Percentiles rank a stretch among this genome's conserved stretches.
phyloP scores from a whole-genome alignment of 495 filamentous ascomycete species.

The Neurospora cerealis region DNA sequence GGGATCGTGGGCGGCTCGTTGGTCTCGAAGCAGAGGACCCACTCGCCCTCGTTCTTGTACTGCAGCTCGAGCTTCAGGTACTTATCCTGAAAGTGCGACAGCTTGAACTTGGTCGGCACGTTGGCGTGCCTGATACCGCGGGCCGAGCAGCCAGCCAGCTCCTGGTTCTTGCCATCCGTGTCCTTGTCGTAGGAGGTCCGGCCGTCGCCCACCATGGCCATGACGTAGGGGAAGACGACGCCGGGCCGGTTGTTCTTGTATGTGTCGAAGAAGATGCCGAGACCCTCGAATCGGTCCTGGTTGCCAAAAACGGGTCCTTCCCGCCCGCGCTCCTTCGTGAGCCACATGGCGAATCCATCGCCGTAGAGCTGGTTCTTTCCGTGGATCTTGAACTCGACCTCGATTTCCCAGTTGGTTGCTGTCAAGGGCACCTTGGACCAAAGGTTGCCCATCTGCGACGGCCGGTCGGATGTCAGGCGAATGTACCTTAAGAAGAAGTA shows the following conservation, averaged over 20 bases:
- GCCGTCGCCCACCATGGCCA: slow-evolving; percentile 96
- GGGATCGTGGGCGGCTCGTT: slow-evolving; percentile 68
- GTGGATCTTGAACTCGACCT: slow-evolving; percentile 86
- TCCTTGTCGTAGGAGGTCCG: slow-evolving; percentile 82
- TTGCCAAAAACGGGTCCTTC: slow-evolving; percentile 81
- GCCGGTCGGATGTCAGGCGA: slow-evolving; percentile 80
- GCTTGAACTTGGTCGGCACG: slow-evolving; percentile 70
- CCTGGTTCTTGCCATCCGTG: slow-evolving; percentile 88
- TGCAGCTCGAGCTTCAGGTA: slow-evolving; percentile 82
- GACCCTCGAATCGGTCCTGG: slow-evolving; percentile 81
- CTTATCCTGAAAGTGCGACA: slow-evolving; percentile 97
- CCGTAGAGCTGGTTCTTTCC: slow-evolving; percentile 74
- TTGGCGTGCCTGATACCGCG: slow-evolving; percentile 73
- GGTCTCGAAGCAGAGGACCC: slow-evolving; percentile 83
- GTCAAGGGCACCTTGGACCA: slow-evolving; percentile 91
- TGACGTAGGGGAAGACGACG: slow-evolving; percentile 91
- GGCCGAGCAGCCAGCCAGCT: slow-evolving; percentile 90
- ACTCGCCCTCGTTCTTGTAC: slow-evolving; percentile 82
- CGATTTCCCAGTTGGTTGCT: slow-evolving; percentile 98
- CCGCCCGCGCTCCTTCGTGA: slow-evolving; percentile 83
- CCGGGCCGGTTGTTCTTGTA: slow-evolving; percentile 99
- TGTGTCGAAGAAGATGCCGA: slow-evolving; percentile 96
- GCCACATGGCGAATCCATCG: slow-evolving; percentile 97
- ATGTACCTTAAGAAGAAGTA: slow-evolving; percentile 56
- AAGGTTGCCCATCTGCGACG: slow-evolving; percentile 83